These are phyloP conservation scores for Geotrichum cucujoidarum DNA, from an alignment of 1,139 yeast species.

Conservation along the genomic window DNA sequence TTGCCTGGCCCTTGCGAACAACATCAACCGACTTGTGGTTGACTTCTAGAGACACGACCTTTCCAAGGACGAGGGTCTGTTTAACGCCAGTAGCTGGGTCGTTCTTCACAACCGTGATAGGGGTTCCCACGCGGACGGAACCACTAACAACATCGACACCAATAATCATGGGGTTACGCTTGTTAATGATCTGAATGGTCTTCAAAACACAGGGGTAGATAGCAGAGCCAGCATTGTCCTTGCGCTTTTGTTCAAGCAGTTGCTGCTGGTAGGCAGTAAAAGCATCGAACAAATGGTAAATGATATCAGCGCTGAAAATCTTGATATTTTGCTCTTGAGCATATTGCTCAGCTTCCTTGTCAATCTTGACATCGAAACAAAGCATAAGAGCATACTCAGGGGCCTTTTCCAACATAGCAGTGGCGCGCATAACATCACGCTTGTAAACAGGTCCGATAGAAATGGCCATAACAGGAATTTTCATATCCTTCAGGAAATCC, in stretches of 20 bases:
- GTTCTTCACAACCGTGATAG: slow-evolving; percentile 86
- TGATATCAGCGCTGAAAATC: slow-evolving; percentile 92
- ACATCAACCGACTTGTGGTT: slow-evolving; percentile 77
- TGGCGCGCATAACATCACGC: slow-evolving; percentile 96
- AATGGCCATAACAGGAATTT: slow-evolving; percentile 97
- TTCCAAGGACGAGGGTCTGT: slow-evolving; percentile 71
- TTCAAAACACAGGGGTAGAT: slow-evolving; percentile 93
- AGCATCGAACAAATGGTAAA: slow-evolving; percentile 92
- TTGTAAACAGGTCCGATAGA: slow-evolving; percentile 97
- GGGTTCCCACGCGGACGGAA: slow-evolving; percentile 83
- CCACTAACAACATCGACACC: slow-evolving; percentile 98
- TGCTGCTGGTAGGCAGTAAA: slow-evolving; percentile 89
- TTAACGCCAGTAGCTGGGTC: slow-evolving; percentile 83
- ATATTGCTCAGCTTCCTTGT: slow-evolving; percentile 96
- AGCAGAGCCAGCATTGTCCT: slow-evolving; percentile 82
- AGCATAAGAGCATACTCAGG: slow-evolving; percentile 95
- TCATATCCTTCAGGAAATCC: slow-evolving; percentile 96
- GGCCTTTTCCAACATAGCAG: slow-evolving; percentile 94
- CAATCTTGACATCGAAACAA: slow-evolving; percentile 95
- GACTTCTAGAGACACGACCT: slow-evolving; percentile 83
- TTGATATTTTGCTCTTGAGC: slow-evolving; percentile 89
- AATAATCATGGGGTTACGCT: slow-evolving; percentile 97
- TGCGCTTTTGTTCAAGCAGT: slow-evolving; percentile 82
- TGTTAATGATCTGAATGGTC: slow-evolving; percentile 93
- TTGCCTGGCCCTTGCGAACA: slow-evolving; percentile 91